Conservation (phyloP, 176 grass and related monocot genomes). For the Juncus inflexus region DNA sequence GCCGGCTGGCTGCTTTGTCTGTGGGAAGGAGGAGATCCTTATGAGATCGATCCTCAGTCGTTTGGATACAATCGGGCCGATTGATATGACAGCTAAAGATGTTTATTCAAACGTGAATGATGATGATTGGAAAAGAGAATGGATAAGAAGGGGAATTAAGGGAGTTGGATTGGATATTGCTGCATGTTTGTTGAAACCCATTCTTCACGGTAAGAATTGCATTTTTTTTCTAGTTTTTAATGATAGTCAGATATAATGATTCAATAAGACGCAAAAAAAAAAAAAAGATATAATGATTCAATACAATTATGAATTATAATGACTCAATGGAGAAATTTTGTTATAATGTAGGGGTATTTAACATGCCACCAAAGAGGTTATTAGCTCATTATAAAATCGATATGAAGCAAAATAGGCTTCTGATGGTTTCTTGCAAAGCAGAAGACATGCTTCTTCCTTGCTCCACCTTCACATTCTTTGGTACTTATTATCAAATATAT, state of each 20-base stretch:
- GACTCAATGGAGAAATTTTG: too few species aligned
- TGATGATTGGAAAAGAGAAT: slow-evolving; percentile 6
- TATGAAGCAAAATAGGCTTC: slow-evolving; percentile 40
- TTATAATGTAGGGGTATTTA: slow-evolving; percentile 54
- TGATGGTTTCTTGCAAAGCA: slow-evolving; percentile 80
- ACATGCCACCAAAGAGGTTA: slow-evolving; percentile 73
- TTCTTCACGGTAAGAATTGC: slow-evolving; percentile 43
- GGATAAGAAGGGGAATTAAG: slow-evolving; percentile 21
- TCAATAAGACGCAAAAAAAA: too few species aligned
- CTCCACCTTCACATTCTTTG: slow-evolving; percentile 89
- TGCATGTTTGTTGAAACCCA: slow-evolving; percentile 47
- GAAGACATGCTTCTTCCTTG: slow-evolving; percentile 93
- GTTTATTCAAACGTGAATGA: background rate
- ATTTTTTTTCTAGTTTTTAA: background rate
- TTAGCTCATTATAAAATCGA: slow-evolving; percentile 95
- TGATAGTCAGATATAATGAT: too few species aligned
- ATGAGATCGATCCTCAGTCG: slow-evolving; percentile 63
- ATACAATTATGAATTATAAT: too few species aligned
- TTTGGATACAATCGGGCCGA: slow-evolving; percentile 59
- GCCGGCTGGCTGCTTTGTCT: slow-evolving; percentile 71
- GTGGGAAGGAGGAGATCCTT: slow-evolving; percentile 85
- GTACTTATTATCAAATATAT: slow-evolving; percentile 21
- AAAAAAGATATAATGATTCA: too few species aligned
- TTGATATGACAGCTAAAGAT: slow-evolving; percentile 39
- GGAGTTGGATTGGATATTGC: slow-evolving; percentile 54